Percentiles rank a stretch among this genome's conserved stretches.
These are phyloP conservation scores for Colletotrichum neosansevieriae DNA, from an alignment of 2,329 filamentous ascomycete genomes.

Conservation along the genomic window DNA sequence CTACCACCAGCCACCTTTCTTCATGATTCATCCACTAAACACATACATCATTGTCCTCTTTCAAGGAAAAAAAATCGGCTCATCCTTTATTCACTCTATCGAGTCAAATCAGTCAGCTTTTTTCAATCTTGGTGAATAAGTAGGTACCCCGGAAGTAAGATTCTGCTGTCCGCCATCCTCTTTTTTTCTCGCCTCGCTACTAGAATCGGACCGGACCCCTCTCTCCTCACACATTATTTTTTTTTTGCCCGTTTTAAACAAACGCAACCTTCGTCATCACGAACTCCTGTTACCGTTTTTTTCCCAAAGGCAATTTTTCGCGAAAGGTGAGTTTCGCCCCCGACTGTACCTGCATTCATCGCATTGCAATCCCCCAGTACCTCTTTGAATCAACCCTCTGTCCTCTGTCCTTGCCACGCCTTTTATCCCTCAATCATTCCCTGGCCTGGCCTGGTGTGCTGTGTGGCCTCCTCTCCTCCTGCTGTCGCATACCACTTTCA, in stretches of 20 bases:
- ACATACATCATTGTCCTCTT: slow-evolving; percentile 13
- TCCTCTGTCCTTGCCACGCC: neutral
- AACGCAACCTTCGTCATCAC: slow-evolving; percentile 32
- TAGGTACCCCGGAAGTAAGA: slow-evolving; percentile 15
- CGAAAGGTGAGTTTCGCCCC: slow-evolving; percentile 36
- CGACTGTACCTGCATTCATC: slow-evolving; percentile 20
- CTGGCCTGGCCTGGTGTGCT: neutral
- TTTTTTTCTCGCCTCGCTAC: slow-evolving; percentile 12
- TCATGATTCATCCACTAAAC: slow-evolving; percentile 40
- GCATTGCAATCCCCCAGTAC: neutral
- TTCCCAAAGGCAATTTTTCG: slow-evolving; percentile 30
- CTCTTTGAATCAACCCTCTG: neutral
- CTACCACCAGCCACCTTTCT: slow-evolving; percentile 20
- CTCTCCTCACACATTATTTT: slow-evolving; percentile 34
- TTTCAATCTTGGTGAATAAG: neutral
- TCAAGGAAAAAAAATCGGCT: slow-evolving; percentile 22
- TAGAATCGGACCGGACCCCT: slow-evolving; percentile 32
- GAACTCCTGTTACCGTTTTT: slow-evolving; percentile 15
- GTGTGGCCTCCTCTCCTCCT: neutral
- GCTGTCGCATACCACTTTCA: slow-evolving; percentile 12
- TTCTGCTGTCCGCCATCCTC: slow-evolving; percentile 3
- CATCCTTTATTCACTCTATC: neutral
- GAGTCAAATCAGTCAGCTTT: neutral
- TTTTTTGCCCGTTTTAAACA: slow-evolving; percentile 31
- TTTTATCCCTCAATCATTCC: neutral